Conservation (phyloP, 2,329 filamentous ascomycete species). For the Colletotrichum filicis region DNA sequence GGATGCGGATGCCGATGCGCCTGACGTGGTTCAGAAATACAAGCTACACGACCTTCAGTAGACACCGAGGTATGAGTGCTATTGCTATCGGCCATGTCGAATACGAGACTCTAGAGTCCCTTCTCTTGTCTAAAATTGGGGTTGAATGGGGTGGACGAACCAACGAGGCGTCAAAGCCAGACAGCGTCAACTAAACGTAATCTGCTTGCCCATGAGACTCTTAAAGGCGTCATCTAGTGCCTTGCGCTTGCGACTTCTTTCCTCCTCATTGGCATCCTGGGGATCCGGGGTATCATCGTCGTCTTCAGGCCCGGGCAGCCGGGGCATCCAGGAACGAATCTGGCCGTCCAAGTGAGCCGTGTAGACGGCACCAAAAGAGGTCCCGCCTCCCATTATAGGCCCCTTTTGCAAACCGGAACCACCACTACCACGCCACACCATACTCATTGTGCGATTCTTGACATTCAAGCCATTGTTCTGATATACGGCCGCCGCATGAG, state of each 20-base stretch:
- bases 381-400: slow-evolving; percentile 68
- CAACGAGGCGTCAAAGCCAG: neutral
- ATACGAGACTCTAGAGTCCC: neutral
- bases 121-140: no score
- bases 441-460: slow-evolving; percentile 75
- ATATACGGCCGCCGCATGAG: slow-evolving; percentile 57
- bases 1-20: neutral
- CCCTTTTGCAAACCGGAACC: slow-evolving; percentile 69
- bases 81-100: neutral
- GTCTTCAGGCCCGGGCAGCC: slow-evolving; percentile 61
- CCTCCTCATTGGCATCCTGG: slow-evolving; percentile 52
- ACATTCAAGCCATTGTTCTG: slow-evolving; percentile 65
- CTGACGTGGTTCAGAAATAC: neutral
- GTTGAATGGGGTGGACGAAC: neutral
- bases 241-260: slow-evolving; percentile 74
- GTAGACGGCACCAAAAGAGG: slow-evolving; percentile 70
- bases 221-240: slow-evolving; percentile 83
- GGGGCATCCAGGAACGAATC: slow-evolving; percentile 82
- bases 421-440: slow-evolving; percentile 76
- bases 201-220: slow-evolving; percentile 77
- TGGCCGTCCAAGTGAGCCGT: slow-evolving; percentile 87
- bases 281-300: slow-evolving; percentile 57
- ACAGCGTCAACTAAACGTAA: slow-evolving; percentile 64
- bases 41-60: neutral
- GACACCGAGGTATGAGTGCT: neutral